Percentiles rank a stretch among this genome's conserved stretches.
Evolutionary conservation across 2,329 filamentous ascomycete species (phyloP).

Genomic region (Ascochyta lentis): DNA sequence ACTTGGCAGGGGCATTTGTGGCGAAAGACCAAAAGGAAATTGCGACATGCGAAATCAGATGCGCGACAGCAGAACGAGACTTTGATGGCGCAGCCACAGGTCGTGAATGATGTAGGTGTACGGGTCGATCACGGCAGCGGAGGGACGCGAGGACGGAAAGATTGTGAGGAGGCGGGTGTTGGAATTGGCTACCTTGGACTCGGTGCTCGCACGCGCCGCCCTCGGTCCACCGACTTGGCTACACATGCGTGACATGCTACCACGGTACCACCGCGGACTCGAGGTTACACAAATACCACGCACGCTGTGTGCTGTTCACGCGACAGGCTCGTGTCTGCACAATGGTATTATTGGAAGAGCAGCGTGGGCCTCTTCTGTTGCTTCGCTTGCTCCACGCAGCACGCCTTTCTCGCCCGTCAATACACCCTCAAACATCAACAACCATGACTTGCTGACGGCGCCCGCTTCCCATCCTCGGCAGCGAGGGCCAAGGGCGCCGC

Average conservation of each 20-base stretch:
- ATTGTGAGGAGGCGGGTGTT: neutral
- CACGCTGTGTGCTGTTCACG: slow-evolving; percentile 10
- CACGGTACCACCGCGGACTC: neutral
- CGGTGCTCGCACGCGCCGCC: no score
- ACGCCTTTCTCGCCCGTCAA: slow-evolving; percentile 11
- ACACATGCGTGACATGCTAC: neutral
- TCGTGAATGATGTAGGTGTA: neutral
- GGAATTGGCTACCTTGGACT: neutral
- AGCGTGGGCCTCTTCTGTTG: slow-evolving; percentile 10
- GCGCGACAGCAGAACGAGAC: neutral
- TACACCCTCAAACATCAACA: slow-evolving; percentile 9
- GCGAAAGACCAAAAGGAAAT: slow-evolving; percentile 1
- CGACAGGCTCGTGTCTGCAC: slow-evolving; percentile 20
- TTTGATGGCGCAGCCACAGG: slow-evolving; percentile 1
- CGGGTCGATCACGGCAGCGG: slow-evolving; percentile 9
- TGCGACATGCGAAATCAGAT: neutral
- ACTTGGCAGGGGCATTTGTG: slow-evolving; percentile 18
- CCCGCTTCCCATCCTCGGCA: slow-evolving; percentile 5
- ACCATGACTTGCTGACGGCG: slow-evolving; percentile 10
- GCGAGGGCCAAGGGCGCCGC: slow-evolving; percentile 5
- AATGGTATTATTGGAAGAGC: slow-evolving; percentile 9
- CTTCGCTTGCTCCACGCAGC: slow-evolving; percentile 3
- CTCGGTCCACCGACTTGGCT: neutral
- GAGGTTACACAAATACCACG: slow-evolving; percentile 6
- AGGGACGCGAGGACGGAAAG: neutral